These are phyloP conservation scores for Lentinula detonsa DNA, from an alignment of 768 basidiomycete species.

Conservation along the genomic window DNA sequence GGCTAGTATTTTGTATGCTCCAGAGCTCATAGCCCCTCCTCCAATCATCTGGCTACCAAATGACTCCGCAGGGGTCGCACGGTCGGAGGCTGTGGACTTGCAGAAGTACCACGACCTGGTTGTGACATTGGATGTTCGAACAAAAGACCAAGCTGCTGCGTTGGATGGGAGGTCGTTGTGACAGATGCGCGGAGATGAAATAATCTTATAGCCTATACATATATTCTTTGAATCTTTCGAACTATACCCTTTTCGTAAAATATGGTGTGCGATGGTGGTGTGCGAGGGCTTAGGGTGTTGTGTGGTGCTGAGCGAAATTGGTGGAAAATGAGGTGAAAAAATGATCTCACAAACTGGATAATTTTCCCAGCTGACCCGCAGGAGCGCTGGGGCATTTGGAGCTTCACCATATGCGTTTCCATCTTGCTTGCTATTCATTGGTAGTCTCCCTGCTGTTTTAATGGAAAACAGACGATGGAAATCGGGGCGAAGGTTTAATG, in stretches of 20 bases:
- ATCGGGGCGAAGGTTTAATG: background rate
- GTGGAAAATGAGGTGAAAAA: background rate
- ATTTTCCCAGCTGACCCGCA: background rate
- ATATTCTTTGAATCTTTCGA: background rate
- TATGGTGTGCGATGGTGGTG: background rate
- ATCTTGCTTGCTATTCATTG: background rate
- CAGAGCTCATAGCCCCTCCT: conserved; percentile 70
- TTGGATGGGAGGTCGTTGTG: background rate
- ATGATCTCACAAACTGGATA: background rate
- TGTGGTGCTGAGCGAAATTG: background rate
- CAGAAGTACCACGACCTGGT: conserved; percentile 66
- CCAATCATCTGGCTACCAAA: conserved; percentile 86
- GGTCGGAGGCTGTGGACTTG: conserved; percentile 71
- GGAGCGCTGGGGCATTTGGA: background rate
- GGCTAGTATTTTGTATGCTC: conserved; percentile 74
- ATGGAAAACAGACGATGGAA: background rate
- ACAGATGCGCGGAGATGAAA: background rate
- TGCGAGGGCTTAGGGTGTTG: background rate
- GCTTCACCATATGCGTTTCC: background rate
- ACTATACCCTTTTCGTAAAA: background rate
- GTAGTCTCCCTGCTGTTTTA: background rate
- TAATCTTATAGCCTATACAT: background rate
- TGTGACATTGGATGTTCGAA: conserved; percentile 64
- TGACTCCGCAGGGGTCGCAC: conserved; percentile 67
- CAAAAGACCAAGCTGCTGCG: background rate